These are phyloP conservation scores for Lasiodiplodia sp. DNA, from an alignment of 2,329 filamentous ascomycete species.

Conservation along the genomic window DNA sequence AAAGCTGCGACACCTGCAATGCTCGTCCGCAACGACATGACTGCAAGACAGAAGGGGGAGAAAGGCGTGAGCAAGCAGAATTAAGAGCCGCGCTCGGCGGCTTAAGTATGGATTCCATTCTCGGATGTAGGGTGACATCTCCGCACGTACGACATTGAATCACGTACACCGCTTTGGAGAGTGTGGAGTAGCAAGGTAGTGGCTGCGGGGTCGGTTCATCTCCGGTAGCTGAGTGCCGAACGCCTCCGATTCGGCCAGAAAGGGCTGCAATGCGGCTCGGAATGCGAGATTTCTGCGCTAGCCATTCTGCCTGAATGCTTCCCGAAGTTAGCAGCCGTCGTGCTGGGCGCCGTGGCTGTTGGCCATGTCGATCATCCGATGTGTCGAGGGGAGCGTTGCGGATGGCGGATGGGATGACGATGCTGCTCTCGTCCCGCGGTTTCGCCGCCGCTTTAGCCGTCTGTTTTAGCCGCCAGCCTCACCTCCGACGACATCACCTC, in stretches of 20 bases:
- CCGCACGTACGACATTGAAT: slow-evolving; percentile 13
- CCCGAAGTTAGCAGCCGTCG: neutral
- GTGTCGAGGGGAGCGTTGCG: neutral
- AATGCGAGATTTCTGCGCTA: neutral
- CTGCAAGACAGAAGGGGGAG: slow-evolving; percentile 38
- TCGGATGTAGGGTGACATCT: neutral
- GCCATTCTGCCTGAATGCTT: slow-evolving; percentile 22
- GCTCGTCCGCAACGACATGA: slow-evolving; percentile 21
- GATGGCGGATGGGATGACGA: no score
- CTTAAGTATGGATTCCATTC: neutral
- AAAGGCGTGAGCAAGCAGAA: slow-evolving; percentile 48
- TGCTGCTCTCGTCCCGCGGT: neutral
- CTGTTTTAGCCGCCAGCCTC: slow-evolving; percentile 7
- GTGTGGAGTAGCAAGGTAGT: slow-evolving; percentile 4
- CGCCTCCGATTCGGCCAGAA: slow-evolving; percentile 8
- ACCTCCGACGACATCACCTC: neutral
- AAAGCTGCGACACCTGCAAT: slow-evolving; percentile 12
- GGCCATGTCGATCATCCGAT: slow-evolving; percentile 17
- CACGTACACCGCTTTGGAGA: neutral
- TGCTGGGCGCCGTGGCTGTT: neutral
- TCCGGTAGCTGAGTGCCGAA: neutral
- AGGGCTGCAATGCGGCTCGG: neutral
- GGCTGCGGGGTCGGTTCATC: slow-evolving; percentile 22
- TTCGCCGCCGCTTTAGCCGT: slow-evolving; percentile 15
- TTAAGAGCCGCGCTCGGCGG: slow-evolving; percentile 36